Evolutionary conservation across 345 rosid genomes (phyloP), one percentile per base, ranked within the genome.

Genomic region (Ceriops decandra): DNA sequence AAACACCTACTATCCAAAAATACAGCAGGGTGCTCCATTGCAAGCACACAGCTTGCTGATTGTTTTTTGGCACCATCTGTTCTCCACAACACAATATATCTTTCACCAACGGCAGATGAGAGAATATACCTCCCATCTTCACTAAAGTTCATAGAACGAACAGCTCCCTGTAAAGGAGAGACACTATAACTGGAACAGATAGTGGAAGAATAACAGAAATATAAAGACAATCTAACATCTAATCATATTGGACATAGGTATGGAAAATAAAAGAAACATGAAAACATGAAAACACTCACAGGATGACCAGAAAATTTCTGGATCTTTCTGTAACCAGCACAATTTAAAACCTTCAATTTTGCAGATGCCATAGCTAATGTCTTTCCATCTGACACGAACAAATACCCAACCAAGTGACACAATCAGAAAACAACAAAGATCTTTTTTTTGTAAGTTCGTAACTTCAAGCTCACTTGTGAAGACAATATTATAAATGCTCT

Each of bases 251-350:
- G 49, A 49, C 31, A 57, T 36, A 60, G 16, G 59, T 51, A 20
- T 30, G 21, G 13, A 61, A 42, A 17, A 9, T 30, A 74, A 32
- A 46, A 57, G 24, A 56, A 51, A 52, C 8, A 47, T 4, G 47
- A 32, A 22, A 62, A 33, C 35, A 47, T 4, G 47, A 32, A 22
- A 62, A 33, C 35, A 68, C 68, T 74, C 57, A 74, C 71, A 28
- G 98, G 96, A 76, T 91, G 98, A 69, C 97, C 98, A 68, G 91
- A 75, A 79, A 91, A 93, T 79, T 91, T 91, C 78, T 91, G 96
- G 47, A 84, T 81, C 77, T 89, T 93, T 73, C 87, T 85, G 78
- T 80, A 91, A 77, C 88, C 82, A 15, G 87, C 73, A 79, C 92
- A 90, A 77, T 78, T 80, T 51, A 72, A 86, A 84, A 65, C 80